Conservation (phyloP, 148 eudicot genomes). For the Chenopodium quinoa region DNA sequence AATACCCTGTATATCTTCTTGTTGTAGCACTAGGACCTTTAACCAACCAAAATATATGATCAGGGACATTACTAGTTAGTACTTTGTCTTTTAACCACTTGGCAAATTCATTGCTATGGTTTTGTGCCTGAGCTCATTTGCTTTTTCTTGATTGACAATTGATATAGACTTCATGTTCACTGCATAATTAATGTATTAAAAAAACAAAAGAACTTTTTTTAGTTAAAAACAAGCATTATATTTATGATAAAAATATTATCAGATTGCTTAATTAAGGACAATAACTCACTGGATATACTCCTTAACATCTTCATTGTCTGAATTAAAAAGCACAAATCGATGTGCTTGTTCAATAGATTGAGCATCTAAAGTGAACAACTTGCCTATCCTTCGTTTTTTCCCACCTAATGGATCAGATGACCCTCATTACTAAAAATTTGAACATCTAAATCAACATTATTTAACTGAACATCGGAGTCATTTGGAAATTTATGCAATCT, state of each 20-base stretch:
- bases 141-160: not conserved
- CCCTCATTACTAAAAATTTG: not conserved
- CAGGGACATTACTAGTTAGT: not conserved
- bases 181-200: not conserved
- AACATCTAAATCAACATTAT: not conserved
- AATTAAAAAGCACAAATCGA: constrained; percentile 11
- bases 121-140: constrained; percentile 5
- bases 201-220: too few species aligned
- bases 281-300: constrained; percentile 10
- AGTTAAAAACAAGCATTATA: too few species aligned
- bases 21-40: constrained; percentile 21
- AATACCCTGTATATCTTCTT: constrained; percentile 15
- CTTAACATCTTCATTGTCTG: constrained; percentile 10
- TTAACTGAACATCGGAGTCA: too few species aligned
- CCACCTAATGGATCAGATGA: constrained; percentile 13
- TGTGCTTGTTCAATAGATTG: constrained; percentile 4
- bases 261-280: too few species aligned
- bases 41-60: constrained; percentile 13
- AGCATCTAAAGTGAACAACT: constrained; percentile 1
- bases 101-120: constrained; percentile 12
- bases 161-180: constrained; percentile 5
- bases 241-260: too few species aligned
- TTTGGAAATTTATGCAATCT: too few species aligned
- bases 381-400: not conserved
- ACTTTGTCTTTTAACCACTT: constrained; percentile 9